Base-by-base conservation (phyloP, 1,284 basidiomycete species). In the Phenoliferia sp. region DNA sequence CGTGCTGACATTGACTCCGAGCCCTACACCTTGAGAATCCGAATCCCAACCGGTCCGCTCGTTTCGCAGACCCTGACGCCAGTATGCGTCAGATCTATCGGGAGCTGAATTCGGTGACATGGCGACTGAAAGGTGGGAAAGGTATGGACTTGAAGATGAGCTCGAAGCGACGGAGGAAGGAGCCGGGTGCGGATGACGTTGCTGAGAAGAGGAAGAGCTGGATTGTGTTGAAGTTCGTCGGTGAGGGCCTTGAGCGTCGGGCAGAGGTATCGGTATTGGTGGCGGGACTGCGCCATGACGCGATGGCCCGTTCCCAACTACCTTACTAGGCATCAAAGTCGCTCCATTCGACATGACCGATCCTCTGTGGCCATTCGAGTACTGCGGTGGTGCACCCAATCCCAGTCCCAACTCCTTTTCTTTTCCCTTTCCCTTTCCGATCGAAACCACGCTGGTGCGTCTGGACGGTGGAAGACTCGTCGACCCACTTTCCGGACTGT, bases 1-100 rank as follows among this genome's bases (percentile, higher is more conserved):
- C 15, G 39, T n/a, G 3, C 63, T 59, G 22, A 69, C 19, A 15
- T 69, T 64, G 10, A 69, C 68, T 10, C 68, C 68, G n/a, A 69
- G 56, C 1, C 68, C 68, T 9, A 57, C 55, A 19, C 29, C 31
- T 16, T 17, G 29, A 29, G 55, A 57, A 9, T 19, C 55, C 3
- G 29, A 28, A 3, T 57, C 36, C 44, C 59, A 69, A 15, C 29
- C 58, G 50, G 7, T 28, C 56, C 22, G 36, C 58, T n/a, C 59
- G n/a, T n/a, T 31, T 56, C 26, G 19, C 39, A 44, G 39, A 22
- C 22, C 36, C 10, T 22, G 19, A 10, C 36, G 34, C 33, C 48
- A 36, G 15, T 28, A 36, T 31, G 50, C 33, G 36, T 44, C 61
- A 22, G n/a, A 28, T 1, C 44, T 34, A 2, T 62, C 32, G 22